These are phyloP conservation scores for Bretschneidera sinensis DNA, from an alignment of 345 rosid species.

Conservation along the genomic window DNA sequence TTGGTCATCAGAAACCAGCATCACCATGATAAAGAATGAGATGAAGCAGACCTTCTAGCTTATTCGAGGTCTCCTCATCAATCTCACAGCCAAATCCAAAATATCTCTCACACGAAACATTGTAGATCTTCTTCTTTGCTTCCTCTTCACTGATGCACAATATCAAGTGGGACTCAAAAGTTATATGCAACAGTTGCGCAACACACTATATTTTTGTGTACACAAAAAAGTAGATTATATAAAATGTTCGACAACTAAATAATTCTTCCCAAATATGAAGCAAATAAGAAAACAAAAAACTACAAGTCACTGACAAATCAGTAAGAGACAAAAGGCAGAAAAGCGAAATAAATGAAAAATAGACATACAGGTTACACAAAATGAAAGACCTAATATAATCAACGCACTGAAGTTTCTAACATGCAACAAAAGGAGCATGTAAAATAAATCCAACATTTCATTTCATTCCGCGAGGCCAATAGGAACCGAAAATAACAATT, in stretches of 20 bases:
- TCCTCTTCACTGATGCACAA: constrained; percentile 65
- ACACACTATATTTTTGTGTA: neutral
- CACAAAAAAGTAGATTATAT: neutral
- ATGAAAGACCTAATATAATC: too few species aligned
- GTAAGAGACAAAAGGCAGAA: too few species aligned
- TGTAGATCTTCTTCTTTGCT: constrained; percentile 84
- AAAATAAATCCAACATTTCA: too few species aligned
- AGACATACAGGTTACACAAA: too few species aligned
- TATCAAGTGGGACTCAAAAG: constrained; percentile 2
- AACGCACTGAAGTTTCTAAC: too few species aligned
- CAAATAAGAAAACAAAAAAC: neutral
- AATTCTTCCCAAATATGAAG: neutral
- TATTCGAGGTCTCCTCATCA: constrained; percentile 91
- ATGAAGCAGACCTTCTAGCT: constrained; percentile 65
- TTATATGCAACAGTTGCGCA: neutral
- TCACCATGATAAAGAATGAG: neutral
- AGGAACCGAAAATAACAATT: too few species aligned
- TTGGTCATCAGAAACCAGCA: neutral
- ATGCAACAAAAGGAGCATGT: too few species aligned
- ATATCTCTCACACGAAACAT: constrained; percentile 95
- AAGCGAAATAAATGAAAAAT: too few species aligned
- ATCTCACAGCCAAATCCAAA: constrained; percentile 93
- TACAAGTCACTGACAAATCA: too few species aligned
- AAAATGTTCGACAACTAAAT: neutral
- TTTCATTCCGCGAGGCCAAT: too few species aligned